Percentiles rank a stretch among this genome's conserved stretches.
These are phyloP conservation scores for Penicillium robsamsonii DNA, from an alignment of 495 filamentous ascomycete genomes.

Conservation along the genomic window DNA sequence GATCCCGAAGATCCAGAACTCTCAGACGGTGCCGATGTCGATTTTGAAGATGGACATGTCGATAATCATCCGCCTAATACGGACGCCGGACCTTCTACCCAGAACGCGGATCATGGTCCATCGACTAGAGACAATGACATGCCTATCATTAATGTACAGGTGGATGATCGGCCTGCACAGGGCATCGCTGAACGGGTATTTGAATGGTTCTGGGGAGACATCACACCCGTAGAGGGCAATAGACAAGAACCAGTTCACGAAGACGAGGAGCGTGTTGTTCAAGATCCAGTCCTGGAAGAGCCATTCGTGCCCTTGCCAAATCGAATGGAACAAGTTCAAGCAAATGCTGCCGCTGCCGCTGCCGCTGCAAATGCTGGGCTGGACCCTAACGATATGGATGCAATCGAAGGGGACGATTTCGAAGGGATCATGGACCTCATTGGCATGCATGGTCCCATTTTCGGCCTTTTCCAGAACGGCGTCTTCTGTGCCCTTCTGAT, in stretches of 20 bases:
- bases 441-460: constrained; percentile 91
- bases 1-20: neutral
- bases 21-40: neutral
- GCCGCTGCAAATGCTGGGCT: constrained; percentile 44
- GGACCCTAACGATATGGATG: constrained; percentile 59
- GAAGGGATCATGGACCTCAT: constrained; percentile 96
- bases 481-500: constrained; percentile 91
- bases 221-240: constrained; percentile 34
- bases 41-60: neutral
- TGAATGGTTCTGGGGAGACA: constrained; percentile 67
- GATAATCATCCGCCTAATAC: neutral
- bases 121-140: neutral
- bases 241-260: constrained; percentile 30
- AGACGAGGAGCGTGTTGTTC: constrained; percentile 58
- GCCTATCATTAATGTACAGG: neutral
- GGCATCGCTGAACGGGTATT: constrained; percentile 23
- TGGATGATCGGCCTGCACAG: constrained; percentile 15
- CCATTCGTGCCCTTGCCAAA: constrained; percentile 59
- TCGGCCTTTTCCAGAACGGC: constrained; percentile 86
- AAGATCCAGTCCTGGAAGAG: constrained; percentile 58
- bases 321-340: constrained; percentile 14
- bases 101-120: constrained; percentile 1
- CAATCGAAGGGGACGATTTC: constrained; percentile 86
- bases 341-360: constrained; percentile 26
- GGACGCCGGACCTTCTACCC: neutral